phyloP scores from a whole-genome alignment of 768 basidiomycete genomes.

The Rubroboletus satanas region DNA sequence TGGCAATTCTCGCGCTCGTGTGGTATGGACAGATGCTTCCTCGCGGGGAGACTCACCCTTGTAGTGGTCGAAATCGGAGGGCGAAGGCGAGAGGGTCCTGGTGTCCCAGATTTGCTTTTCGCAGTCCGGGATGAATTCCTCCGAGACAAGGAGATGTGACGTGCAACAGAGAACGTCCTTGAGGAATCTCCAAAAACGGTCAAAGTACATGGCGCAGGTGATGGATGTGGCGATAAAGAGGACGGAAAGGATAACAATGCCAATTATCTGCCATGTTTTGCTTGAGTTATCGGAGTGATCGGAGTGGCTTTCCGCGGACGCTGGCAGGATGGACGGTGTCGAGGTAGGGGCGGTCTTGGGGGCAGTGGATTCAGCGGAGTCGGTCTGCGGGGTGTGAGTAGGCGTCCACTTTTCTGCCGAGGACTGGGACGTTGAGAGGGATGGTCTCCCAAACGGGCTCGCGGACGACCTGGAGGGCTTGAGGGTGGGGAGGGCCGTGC shows the following conservation, averaged over 20 bases:
- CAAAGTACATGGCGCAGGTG: constrained; percentile 62
- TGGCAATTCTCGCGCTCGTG: constrained; percentile 21
- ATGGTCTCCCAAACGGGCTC: neutral
- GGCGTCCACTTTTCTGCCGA: neutral
- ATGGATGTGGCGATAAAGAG: constrained; percentile 53
- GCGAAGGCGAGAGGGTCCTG: constrained; percentile 4
- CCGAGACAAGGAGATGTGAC: constrained; percentile 34
- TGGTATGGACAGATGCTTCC: neutral
- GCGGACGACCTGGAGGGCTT: neutral
- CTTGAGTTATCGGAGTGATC: constrained; percentile 36
- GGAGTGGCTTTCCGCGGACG: constrained; percentile 4
- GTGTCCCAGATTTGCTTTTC: constrained; percentile 57
- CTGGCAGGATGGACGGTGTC: constrained; percentile 3
- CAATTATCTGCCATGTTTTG: constrained; percentile 65
- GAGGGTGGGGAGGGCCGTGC: neutral
- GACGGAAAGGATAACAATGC: constrained; percentile 62
- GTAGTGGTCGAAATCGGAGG: neutral
- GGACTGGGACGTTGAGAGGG: neutral
- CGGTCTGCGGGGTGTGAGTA: neutral
- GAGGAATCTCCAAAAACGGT: constrained; percentile 64
- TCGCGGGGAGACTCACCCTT: neutral
- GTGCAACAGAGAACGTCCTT: constrained; percentile 46
- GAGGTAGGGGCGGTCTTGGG: constrained; percentile 1
- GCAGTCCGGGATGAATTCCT: constrained; percentile 64
- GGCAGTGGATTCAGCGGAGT: neutral